These are phyloP conservation scores for Teratosphaeria zuluensis DNA, from an alignment of 2,329 filamentous ascomycete genomes.

Conservation along the genomic window DNA sequence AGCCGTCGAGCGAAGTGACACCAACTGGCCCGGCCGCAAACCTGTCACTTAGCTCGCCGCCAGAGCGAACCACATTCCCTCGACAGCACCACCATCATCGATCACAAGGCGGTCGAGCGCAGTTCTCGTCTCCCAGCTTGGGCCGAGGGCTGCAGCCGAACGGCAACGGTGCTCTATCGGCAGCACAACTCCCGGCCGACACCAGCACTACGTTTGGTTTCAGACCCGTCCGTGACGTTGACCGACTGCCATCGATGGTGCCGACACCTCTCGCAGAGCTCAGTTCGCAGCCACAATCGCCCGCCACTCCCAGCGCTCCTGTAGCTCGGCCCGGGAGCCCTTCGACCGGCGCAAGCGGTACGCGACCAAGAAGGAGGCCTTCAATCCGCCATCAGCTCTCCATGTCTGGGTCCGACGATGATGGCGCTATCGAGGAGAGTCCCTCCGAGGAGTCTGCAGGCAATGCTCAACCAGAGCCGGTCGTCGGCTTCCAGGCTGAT, in stretches of 20 bases:
- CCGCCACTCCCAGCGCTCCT: conserved; percentile 70
- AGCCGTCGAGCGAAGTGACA: conserved; percentile 49
- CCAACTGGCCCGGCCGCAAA: conserved; percentile 44
- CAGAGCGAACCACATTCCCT: conserved; percentile 58
- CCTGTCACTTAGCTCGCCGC: conserved; percentile 59
- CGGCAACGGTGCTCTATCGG: conserved; percentile 29
- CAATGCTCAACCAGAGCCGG: conserved; percentile 62
- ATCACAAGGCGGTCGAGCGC: conserved; percentile 28
- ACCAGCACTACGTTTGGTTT: conserved; percentile 46
- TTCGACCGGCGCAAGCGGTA: conserved; percentile 38
- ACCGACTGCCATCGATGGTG: conserved; percentile 75
- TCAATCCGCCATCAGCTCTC: conserved; percentile 86
- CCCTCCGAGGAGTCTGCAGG: conserved; percentile 69
- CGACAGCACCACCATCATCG: conserved; percentile 45
- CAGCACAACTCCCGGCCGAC: conserved; percentile 22
- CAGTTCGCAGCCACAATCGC: conserved; percentile 83
- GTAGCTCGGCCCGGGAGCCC: conserved; percentile 41
- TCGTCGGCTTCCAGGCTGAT: conserved; percentile 67
- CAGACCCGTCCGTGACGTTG: conserved; percentile 68
- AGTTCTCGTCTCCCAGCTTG: conserved; percentile 20
- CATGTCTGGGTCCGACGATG: conserved; percentile 75
- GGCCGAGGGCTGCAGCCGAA: conserved; percentile 10
- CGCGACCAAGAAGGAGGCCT: conserved; percentile 58
- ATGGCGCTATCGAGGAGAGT: conserved; percentile 73
- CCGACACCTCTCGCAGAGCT: conserved; percentile 59